Evolutionary conservation across 768 basidiomycete species (phyloP).

Genomic region (Tylopilus sp.): DNA sequence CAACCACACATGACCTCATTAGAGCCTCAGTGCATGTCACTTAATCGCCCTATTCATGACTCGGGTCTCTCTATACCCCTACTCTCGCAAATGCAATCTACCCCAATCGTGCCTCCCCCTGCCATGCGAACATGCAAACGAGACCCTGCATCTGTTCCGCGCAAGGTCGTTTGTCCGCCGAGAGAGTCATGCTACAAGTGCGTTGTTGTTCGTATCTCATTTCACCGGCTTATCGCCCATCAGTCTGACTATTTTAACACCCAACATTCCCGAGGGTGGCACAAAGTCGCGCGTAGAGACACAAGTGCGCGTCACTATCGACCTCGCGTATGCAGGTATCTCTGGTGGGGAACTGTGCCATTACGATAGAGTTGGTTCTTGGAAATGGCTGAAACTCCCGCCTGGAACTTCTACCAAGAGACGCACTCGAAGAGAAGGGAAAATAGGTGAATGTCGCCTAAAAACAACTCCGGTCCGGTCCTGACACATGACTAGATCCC

Average conservation of each 20-base stretch:
- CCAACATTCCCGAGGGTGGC: constrained; percentile 77
- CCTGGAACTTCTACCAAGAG: constrained; percentile 81
- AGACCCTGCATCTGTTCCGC: constrained; percentile 46
- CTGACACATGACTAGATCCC: constrained; percentile 50
- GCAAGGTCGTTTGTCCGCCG: constrained; percentile 64
- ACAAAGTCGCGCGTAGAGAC: constrained; percentile 95
- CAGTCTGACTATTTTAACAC: constrained; percentile 79
- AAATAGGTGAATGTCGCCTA: constrained; percentile 54
- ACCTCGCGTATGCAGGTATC: constrained; percentile 64
- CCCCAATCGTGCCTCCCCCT: constrained; percentile 67
- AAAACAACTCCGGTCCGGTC: constrained; percentile 1
- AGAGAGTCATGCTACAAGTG: constrained; percentile 78
- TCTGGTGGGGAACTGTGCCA: constrained; percentile 57
- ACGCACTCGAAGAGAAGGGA: constrained; percentile 78
- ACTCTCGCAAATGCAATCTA: constrained; percentile 44
- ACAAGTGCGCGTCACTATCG: constrained; percentile 82
- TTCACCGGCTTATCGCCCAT: constrained; percentile 16
- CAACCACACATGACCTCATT: constrained; percentile 32
- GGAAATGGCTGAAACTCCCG: constrained; percentile 84
- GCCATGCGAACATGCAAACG: constrained; percentile 54
- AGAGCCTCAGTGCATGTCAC: constrained; percentile 32
- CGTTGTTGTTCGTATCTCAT: constrained; percentile 24
- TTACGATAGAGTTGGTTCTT: constrained; percentile 82
- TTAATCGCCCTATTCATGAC: constrained; percentile 26
- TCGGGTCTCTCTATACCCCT: constrained; percentile 32